Evolutionary conservation across 2,329 filamentous ascomycete species (phyloP).

Genomic region (Alternaria longipes): DNA sequence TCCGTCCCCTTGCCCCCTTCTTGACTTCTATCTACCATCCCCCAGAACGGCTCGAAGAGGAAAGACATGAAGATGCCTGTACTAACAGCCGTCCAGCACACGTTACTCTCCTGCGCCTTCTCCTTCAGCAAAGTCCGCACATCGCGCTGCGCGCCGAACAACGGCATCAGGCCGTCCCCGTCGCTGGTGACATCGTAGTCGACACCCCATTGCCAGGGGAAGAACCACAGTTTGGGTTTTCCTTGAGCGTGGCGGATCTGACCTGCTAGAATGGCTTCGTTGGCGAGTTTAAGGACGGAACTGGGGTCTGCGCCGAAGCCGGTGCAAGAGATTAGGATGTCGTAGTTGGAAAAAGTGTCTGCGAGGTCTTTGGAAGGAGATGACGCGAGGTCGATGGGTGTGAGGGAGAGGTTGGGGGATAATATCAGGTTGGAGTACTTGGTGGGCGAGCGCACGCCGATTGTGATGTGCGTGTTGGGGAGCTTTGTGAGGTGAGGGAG

Average conservation of each 20-base stretch:
- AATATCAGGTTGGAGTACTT: constrained; percentile 46
- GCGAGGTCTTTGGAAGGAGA: constrained; percentile 39
- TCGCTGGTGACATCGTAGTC: constrained; percentile 72
- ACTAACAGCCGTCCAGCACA: constrained; percentile 71
- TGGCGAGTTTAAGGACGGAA: constrained; percentile 66
- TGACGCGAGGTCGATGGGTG: constrained; percentile 55
- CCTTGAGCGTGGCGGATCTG: constrained; percentile 48
- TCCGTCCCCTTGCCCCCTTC: not conserved
- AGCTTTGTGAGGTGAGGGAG: constrained; percentile 62
- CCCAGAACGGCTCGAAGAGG: constrained; percentile 70
- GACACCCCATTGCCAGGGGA: constrained; percentile 79
- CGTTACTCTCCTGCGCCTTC: constrained; percentile 39
- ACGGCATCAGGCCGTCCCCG: constrained; percentile 65
- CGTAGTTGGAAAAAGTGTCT: constrained; percentile 54
- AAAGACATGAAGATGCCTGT: constrained; percentile 77
- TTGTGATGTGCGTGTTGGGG: constrained; percentile 57
- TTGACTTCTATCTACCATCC: constrained; percentile 62
- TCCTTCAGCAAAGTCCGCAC: constrained; percentile 40
- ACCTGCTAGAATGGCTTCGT: constrained; percentile 63
- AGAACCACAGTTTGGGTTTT: constrained; percentile 53
- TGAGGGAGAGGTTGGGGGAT: constrained; percentile 44
- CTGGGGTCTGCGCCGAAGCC: constrained; percentile 67
- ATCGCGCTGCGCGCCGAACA: constrained; percentile 73
- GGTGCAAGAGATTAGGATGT: constrained; percentile 67
- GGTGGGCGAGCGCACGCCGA: constrained; percentile 64